phyloP scores from a whole-genome alignment of 139 green algal genomes.

The Tetradesmus obliquus region DNA sequence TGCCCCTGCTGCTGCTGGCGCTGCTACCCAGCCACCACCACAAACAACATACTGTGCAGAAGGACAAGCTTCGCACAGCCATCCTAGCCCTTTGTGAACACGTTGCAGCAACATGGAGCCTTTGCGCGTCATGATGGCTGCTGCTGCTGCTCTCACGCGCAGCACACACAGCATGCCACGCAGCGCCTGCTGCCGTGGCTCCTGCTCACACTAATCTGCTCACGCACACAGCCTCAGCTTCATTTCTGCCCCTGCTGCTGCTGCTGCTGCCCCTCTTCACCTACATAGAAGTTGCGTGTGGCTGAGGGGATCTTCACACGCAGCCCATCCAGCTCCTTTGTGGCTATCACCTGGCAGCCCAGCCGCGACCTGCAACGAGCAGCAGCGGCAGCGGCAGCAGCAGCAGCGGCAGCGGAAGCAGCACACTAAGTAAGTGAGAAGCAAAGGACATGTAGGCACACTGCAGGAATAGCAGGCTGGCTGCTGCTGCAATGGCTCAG shows the following conservation, averaged over 20 bases:
- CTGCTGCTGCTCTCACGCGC: too few relatives aligned
- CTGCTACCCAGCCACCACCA: too few relatives aligned
- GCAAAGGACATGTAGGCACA: not conserved
- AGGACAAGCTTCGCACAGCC: too few relatives aligned
- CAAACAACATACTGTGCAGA: too few relatives aligned
- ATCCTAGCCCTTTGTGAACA: too few relatives aligned
- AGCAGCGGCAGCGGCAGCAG: not conserved
- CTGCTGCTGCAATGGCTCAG: too few relatives aligned
- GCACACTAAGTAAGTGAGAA: not conserved
- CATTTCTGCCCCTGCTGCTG: not conserved
- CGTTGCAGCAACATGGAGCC: too few relatives aligned
- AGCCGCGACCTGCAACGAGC: constrained; percentile 86
- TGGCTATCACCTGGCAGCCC: constrained; percentile 94
- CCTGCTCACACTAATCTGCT: not conserved
- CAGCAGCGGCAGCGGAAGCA: not conserved
- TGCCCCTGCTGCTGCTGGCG: not conserved
- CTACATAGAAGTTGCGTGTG: constrained; percentile 91
- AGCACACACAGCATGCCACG: too few relatives aligned
- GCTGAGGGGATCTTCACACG: constrained; percentile 92
- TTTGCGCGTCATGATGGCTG: too few relatives aligned
- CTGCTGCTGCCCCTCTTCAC: constrained; percentile 34
- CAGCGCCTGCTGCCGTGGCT: too few relatives aligned
- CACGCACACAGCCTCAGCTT: not conserved
- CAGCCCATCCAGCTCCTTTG: constrained; percentile 93
- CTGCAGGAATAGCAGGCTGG: too few relatives aligned